Base-by-base conservation (phyloP, 257 asterid genomes). In the Osmanthus fragrans region DNA sequence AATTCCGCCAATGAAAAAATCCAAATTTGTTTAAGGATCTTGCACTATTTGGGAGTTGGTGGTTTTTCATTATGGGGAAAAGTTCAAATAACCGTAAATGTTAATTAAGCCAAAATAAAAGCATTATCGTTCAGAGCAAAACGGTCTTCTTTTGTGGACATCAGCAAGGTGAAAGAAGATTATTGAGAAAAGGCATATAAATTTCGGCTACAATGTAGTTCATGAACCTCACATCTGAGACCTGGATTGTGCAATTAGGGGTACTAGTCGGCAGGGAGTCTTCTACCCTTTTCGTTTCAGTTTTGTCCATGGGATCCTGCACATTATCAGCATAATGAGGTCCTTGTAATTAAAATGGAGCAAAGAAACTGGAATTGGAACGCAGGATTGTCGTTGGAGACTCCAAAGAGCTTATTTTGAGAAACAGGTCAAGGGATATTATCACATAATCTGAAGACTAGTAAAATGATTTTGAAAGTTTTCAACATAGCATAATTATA, bases 271-370 rank as follows among this genome's bases (percentile, higher is more conserved):
- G 77, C 73, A 66, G 82, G 47, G 79, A 51, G 37, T 47, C 36
- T 60, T 85, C 84, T 63, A 71, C 88, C 45, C 45, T 45, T 36
- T 37, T 77, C 15, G 72, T 42, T 33, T 77, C 66, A 27, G 82
- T 54, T 10, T 77, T 78, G 25, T 86, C 88, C 86, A 80, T 80
- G 13, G 74, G n/a, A n/a, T 76, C 78, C 89, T 87, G 85, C 73
- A 66, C 25, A 79, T 77, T 71, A 66, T 27, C 65, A n/a, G 18
- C 70, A 5, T 30, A 23, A 2, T 42, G 36, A 42, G 34, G 51
- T 29, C 65, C 15, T 72, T 18, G 16, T 37, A 30, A 7, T 74
- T 27, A 19, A 23, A 45, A 68, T 68, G 18, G 33, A 23, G 16
- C 72, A 68, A 21, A 60, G 33, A 60, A 60, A 60, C 33, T 60